A percentile compares a stretch with the other conserved stretches of the same genome.
phyloP scores from a whole-genome alignment of 495 filamentous ascomycete genomes.

The Neurospora sublineolata region DNA sequence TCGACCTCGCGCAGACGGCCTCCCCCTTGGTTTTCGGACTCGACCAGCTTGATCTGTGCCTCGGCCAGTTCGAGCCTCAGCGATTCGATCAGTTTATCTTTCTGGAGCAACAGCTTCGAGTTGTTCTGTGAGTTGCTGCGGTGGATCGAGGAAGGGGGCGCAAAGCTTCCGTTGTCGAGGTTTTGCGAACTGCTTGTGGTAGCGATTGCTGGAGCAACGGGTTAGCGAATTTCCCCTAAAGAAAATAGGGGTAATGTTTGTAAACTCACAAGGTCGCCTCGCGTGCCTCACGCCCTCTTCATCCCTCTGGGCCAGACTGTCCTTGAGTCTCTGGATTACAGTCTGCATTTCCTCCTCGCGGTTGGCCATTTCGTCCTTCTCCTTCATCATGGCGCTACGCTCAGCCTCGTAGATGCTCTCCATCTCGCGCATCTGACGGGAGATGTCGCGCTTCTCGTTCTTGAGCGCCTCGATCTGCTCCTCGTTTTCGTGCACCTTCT shows the following conservation, averaged over 20 bases:
- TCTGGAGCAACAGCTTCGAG: slow-evolving; percentile 79
- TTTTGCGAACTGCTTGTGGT: slow-evolving; percentile 42
- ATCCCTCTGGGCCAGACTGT: slow-evolving; percentile 65
- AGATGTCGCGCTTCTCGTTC: slow-evolving; percentile 66
- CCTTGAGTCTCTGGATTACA: slow-evolving; percentile 82
- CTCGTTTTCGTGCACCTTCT: slow-evolving; percentile 70
- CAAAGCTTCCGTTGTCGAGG: slow-evolving; percentile 63
- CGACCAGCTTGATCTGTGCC: slow-evolving; percentile 87
- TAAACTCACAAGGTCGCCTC: slow-evolving; percentile 51
- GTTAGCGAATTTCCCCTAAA: neutral
- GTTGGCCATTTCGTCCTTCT: slow-evolving; percentile 76
- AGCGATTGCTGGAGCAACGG: slow-evolving; percentile 19
- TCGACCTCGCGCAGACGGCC: slow-evolving; percentile 78
- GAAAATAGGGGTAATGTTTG: neutral
- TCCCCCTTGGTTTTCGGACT: slow-evolving; percentile 85
- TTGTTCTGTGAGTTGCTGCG: slow-evolving; percentile 75
- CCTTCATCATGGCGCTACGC: slow-evolving; percentile 72
- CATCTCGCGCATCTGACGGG: slow-evolving; percentile 73
- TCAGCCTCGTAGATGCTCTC: slow-evolving; percentile 85
- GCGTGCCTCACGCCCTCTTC: slow-evolving; percentile 52
- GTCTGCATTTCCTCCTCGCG: slow-evolving; percentile 81
- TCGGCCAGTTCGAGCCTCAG: slow-evolving; percentile 86
- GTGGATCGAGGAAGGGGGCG: slow-evolving; percentile 71
- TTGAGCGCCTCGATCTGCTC: slow-evolving; percentile 67
- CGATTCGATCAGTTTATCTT: slow-evolving; percentile 90